Evolutionary conservation across 768 basidiomycete species (phyloP), one percentile per base, ranked within the genome.

Genomic region (Artomyces pyxidatus): DNA sequence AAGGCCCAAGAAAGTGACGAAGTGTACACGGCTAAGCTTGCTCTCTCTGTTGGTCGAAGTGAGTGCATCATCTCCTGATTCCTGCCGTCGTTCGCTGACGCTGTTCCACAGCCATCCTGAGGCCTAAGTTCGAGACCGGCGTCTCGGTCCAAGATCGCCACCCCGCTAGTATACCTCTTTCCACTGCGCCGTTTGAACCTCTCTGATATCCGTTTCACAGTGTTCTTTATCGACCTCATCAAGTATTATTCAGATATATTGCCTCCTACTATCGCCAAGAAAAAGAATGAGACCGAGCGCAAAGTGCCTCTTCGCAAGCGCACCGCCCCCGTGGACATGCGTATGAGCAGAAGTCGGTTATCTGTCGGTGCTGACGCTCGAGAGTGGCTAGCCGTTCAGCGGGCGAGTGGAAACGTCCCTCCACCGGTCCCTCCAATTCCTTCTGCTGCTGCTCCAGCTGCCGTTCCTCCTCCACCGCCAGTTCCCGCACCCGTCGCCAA

Each of bases 61-160:
- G 61, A 69, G 88, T 68, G 19, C 50, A 2, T 37, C 5, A 26
- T 48, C 26, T 28, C 30, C 27, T 43, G 32, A 14, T 16, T 30
- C 44, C 8, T 22, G n/a, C 12, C 29, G 14, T 21, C 16, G 4
- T 21, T 32, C 43, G 50, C 10, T 48, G 10, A 11, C 42, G 41
- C 50, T 45, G 40, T 50, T 42, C 9, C 41, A 6, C 53, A 93
- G 89, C 80, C 25, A 76, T 97, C 41, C 69, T 95, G 27, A 73
- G 92, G 23, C 95, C 95, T 17, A 87, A 82, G 65, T 59, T 72
- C 35, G 93, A 97, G 62, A 83, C 81, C 5, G 80, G 90, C 48
- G 62, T 93, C 22, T 90, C 93, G 3, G 83, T 98, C 52, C 90
- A 95, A 63, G 93, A 93, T 62, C 86, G 91, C 35, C 85, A 95